Evolutionary conservation across 352 stramenopile genomes (phyloP).

Genomic region (Globisporangium orthogonon): DNA sequence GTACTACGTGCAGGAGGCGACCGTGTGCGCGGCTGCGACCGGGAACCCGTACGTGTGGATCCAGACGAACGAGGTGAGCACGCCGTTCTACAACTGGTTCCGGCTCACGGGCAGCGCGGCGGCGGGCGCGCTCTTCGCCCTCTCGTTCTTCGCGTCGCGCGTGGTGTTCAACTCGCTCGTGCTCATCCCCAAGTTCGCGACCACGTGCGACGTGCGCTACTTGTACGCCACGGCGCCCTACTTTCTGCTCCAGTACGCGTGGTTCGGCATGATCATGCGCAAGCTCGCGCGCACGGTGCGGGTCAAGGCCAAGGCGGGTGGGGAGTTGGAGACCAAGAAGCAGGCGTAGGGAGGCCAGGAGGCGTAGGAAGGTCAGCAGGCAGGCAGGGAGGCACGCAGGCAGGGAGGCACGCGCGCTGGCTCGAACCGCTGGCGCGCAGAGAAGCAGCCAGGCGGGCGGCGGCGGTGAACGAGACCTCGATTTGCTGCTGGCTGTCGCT

Average conservation of each 20-base stretch:
- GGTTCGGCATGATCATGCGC: constrained; percentile 66
- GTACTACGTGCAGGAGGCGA: constrained; percentile 56
- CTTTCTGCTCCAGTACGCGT: constrained; percentile 69
- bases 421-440: not conserved
- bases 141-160: constrained; percentile 61
- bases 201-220: constrained; percentile 45
- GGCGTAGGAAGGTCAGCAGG: too few relatives aligned
- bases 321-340: not conserved
- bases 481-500: not conserved
- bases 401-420: not conserved
- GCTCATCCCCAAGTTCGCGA: constrained; percentile 39
- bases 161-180: constrained; percentile 67
- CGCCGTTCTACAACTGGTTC: constrained; percentile 79
- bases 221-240: constrained; percentile 49
- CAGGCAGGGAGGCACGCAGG: too few relatives aligned
- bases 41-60: constrained; percentile 80
- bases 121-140: constrained; percentile 47
- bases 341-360: too few relatives aligned
- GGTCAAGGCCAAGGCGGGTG: not conserved
- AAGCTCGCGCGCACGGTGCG: constrained; percentile 29
- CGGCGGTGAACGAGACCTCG: not conserved
- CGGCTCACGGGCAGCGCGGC: constrained; percentile 51
- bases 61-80: constrained; percentile 80
- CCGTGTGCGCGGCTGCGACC: constrained; percentile 37
- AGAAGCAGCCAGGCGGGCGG: not conserved